Conservation (phyloP, 2,329 filamentous ascomycete species). For the Cercospora sesami region DNA sequence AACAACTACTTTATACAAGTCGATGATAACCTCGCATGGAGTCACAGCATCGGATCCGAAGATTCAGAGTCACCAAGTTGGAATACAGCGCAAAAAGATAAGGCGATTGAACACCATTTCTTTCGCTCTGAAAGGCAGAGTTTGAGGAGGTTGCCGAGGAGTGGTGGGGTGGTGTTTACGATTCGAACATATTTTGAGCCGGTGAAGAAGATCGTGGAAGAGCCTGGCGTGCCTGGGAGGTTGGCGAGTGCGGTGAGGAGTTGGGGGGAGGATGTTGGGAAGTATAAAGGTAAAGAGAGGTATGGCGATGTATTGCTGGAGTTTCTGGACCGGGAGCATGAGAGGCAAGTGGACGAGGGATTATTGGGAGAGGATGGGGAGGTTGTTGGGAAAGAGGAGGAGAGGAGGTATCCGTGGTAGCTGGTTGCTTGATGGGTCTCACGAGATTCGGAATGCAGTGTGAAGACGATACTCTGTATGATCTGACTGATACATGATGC, state of each 20-base stretch:
- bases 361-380: constrained; percentile 43
- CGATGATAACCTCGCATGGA: constrained; percentile 75
- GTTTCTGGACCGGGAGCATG: constrained; percentile 72
- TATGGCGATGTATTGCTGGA: constrained; percentile 73
- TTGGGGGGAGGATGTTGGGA: constrained; percentile 74
- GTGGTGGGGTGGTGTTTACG: constrained; percentile 63
- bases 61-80: constrained; percentile 64
- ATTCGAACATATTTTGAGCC: constrained; percentile 79
- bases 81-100: constrained; percentile 74
- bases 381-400: constrained; percentile 60
- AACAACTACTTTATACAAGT: constrained; percentile 91
- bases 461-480: too few species aligned
- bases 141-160: constrained; percentile 57
- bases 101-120: constrained; percentile 69
- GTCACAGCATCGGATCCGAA: constrained; percentile 71
- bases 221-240: constrained; percentile 75
- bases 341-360: constrained; percentile 69
- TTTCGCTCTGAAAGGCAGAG: constrained; percentile 77
- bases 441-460: not conserved
- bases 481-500: too few species aligned
- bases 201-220: constrained; percentile 64
- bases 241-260: constrained; percentile 76
- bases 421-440: not conserved
- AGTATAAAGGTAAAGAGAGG: constrained; percentile 75
- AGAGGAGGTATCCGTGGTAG: constrained; percentile 63